Percentiles rank a stretch among this genome's conserved stretches.
Evolutionary conservation across 2,329 filamentous ascomycete genomes (phyloP).

Genomic region (Aureobasidium sp.): DNA sequence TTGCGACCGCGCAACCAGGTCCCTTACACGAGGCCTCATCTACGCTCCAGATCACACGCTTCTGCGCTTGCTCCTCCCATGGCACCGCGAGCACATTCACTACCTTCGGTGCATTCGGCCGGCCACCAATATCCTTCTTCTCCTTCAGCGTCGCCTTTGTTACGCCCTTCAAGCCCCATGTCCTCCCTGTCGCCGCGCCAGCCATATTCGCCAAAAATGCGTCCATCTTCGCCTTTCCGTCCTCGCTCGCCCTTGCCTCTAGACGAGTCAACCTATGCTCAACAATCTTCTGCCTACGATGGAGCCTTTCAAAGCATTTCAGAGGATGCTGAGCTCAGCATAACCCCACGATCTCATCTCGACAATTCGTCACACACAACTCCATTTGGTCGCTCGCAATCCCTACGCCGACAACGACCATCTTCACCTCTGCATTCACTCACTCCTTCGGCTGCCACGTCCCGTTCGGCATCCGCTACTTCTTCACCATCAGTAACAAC

Average conservation of each 20-base stretch:
- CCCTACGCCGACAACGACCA: constrained; percentile 32
- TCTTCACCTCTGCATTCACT: constrained; percentile 38
- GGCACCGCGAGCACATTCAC: constrained; percentile 37
- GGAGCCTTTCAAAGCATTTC: constrained; percentile 33
- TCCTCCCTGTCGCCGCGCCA: constrained; percentile 35
- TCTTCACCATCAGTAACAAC: constrained; percentile 37
- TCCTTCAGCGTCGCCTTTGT: constrained; percentile 25
- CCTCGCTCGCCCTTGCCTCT: not conserved
- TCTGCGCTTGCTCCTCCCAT: constrained; percentile 35
- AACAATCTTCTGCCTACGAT: constrained; percentile 24
- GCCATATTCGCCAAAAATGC: constrained; percentile 17
- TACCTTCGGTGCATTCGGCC: constrained; percentile 32
- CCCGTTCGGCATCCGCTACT: constrained; percentile 17
- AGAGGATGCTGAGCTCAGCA: constrained; percentile 40
- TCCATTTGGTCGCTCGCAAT: constrained; percentile 25
- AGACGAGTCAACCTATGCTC: constrained; percentile 18
- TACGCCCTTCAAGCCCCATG: constrained; percentile 23
- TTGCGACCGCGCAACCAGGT: constrained; percentile 34
- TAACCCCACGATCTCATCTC: constrained; percentile 31
- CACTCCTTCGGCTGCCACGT: constrained; percentile 17
- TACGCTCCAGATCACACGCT: constrained; percentile 37
- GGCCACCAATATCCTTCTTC: constrained; percentile 24
- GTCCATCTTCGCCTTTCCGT: constrained; percentile 17
- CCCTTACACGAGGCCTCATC: constrained; percentile 38
- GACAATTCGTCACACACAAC: constrained; percentile 15